These are phyloP conservation scores for Rhodosporidiobolus odoratus DNA, from an alignment of 768 basidiomycete genomes.

Conservation along the genomic window DNA sequence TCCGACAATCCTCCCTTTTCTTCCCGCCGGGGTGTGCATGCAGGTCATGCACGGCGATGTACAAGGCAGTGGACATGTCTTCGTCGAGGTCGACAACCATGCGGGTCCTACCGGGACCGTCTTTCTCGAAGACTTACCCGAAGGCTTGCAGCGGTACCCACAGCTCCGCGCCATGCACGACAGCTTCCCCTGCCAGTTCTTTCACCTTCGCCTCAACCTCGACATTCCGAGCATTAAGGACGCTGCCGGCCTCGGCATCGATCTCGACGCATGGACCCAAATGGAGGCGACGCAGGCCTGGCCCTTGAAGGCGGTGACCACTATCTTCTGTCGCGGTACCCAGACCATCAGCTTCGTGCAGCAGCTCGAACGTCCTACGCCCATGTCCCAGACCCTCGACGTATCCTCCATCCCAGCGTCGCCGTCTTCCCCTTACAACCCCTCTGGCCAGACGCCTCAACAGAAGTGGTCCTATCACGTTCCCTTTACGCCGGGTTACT, in stretches of 20 bases:
- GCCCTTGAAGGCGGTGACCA: constrained; percentile 31
- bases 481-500: constrained; percentile 37
- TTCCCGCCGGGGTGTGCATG: constrained; percentile 19
- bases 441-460: neutral
- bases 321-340: constrained; percentile 35
- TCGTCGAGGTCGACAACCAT: neutral
- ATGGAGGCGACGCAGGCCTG: constrained; percentile 33
- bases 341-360: constrained; percentile 30
- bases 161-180: constrained; percentile 36
- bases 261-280: constrained; percentile 18
- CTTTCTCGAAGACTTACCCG: constrained; percentile 37
- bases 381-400: neutral
- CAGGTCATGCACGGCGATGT: neutral
- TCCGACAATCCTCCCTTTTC: constrained; percentile 29
- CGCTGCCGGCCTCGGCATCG: neutral
- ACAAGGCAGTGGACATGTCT: constrained; percentile 1
- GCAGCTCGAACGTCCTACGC: neutral
- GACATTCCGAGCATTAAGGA: constrained; percentile 21
- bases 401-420: neutral
- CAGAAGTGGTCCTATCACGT: constrained; percentile 34
- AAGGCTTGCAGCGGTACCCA: constrained; percentile 23
- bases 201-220: constrained; percentile 37
- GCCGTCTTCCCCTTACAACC: neutral
- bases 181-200: constrained; percentile 40
- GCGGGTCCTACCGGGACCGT: neutral